A percentile compares a stretch with the other conserved stretches of the same genome.
Evolutionary conservation across 2,329 filamentous ascomycete genomes (phyloP).

Genomic region (Setomelanomma holmii): DNA sequence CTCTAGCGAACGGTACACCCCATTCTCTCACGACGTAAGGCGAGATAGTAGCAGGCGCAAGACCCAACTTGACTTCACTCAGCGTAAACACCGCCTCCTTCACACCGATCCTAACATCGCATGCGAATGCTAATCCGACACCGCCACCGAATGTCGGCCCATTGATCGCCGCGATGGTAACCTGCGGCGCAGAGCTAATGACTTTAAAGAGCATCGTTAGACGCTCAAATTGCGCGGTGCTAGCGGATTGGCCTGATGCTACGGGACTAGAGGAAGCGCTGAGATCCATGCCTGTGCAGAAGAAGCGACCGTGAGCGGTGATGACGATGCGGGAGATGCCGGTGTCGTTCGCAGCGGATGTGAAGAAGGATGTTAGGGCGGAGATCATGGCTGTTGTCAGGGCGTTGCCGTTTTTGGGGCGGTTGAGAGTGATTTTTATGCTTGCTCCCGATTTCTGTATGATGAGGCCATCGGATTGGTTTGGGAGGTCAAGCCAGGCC

Average conservation of each 20-base stretch:
- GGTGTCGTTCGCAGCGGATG: conserved; percentile 24
- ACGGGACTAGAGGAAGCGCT: conserved; percentile 21
- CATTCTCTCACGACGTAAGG: conserved; percentile 51
- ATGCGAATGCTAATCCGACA: conserved; percentile 53
- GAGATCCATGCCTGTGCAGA: conserved; percentile 54
- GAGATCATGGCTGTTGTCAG: conserved; percentile 49
- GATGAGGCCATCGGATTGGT: conserved; percentile 29
- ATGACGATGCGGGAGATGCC: conserved; percentile 48
- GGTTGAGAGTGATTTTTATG: conserved; percentile 41
- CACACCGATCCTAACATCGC: conserved; percentile 47
- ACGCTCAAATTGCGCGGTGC: conserved; percentile 2
- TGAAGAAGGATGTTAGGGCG: conserved; percentile 39
- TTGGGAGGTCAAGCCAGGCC: neutral
- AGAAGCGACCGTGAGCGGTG: conserved; percentile 47
- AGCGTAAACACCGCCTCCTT: conserved; percentile 37
- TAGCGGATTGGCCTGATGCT: conserved; percentile 1
- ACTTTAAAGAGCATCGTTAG: conserved; percentile 44
- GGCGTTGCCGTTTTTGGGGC: conserved; percentile 50
- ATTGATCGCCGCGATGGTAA: conserved; percentile 53
- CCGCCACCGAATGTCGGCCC: conserved; percentile 55
- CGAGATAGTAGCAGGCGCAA: conserved; percentile 51
- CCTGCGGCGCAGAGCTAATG: conserved; percentile 51
- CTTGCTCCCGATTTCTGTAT: conserved; percentile 42
- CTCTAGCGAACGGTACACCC: conserved; percentile 46
- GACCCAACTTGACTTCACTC: conserved; percentile 51